phyloP scores from a whole-genome alignment of 2,329 filamentous ascomycete genomes.

The Colletotrichum cuscutae region DNA sequence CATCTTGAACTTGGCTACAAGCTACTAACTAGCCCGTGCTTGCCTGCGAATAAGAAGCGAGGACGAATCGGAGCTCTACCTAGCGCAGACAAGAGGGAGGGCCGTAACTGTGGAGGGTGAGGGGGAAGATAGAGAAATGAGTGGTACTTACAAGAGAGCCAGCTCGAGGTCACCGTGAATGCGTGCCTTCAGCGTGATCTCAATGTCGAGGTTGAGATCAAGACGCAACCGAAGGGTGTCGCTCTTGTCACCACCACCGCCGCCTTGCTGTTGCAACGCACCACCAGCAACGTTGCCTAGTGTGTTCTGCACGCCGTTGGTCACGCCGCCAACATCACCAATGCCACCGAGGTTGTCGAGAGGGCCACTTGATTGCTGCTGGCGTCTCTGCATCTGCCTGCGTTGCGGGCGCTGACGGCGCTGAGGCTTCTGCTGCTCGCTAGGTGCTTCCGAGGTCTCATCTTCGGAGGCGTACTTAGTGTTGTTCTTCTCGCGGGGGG shows the following conservation, averaged over 20 bases:
- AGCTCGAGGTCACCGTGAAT: slow-evolving; percentile 87
- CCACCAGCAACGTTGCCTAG: slow-evolving; percentile 53
- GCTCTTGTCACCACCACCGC: slow-evolving; percentile 56
- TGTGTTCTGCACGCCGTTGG: slow-evolving; percentile 52
- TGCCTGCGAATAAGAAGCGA: slow-evolving; percentile 34
- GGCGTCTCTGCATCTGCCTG: slow-evolving; percentile 40
- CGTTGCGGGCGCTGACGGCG: slow-evolving; percentile 37
- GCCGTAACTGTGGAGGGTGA: slow-evolving; percentile 8
- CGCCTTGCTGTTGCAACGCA: slow-evolving; percentile 46
- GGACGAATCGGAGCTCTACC: slow-evolving; percentile 27
- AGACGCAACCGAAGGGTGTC: slow-evolving; percentile 79
- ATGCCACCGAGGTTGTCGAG: slow-evolving; percentile 45
- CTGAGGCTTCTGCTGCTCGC: slow-evolving; percentile 42
- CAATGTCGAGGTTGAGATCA: slow-evolving; percentile 84
- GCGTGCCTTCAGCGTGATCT: slow-evolving; percentile 86
- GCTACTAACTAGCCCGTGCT: slow-evolving; percentile 37
- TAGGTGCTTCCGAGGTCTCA: slow-evolving; percentile 42
- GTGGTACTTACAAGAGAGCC: slow-evolving; percentile 66
- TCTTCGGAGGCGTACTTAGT: slow-evolving; percentile 50
- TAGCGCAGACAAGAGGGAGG: not conserved
- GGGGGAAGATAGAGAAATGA: slow-evolving; percentile 21
- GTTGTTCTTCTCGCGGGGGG: slow-evolving; percentile 44
- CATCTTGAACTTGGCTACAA: slow-evolving; percentile 34
- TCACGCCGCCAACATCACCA: slow-evolving; percentile 40
- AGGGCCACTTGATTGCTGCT: slow-evolving; percentile 17